Evolutionary conservation across 345 rosid genomes (phyloP), one percentile per base, ranked within the genome.

Genomic region (Noccaea bulbosa): DNA sequence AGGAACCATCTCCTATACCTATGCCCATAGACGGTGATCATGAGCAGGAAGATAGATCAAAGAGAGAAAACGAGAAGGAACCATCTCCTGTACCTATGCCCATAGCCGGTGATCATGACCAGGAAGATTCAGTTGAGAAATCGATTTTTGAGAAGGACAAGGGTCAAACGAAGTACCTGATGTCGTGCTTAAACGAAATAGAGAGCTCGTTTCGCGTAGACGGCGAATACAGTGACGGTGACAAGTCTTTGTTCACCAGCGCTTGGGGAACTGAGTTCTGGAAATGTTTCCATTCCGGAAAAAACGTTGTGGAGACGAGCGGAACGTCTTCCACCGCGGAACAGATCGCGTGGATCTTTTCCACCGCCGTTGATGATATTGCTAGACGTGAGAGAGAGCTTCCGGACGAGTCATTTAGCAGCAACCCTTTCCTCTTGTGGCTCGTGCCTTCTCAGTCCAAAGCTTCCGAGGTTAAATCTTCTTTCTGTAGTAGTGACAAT

Each of bases 241-340:
- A 77, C 3, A 82, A 71, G 56, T 79, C 86, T 57, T 73, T 94
- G 68, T 85, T 82, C 77, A 61, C 73, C 58, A 84, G 81, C 56
- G 39, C 83, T 17, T 94, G 95, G 99, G 99, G 99, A 37, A 58
- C 85, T 67, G 90, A 94, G 80, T 94, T 88, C 62, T 89, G 85
- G 91, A 86, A 86, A 74, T 75, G 80, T 56, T 89, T 77, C 67
- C 74, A 80, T 1, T 58, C 77, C 46, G 93, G 88, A 34, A 82
- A 58, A 45, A 87, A 86, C 60, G 74, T 91, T 71, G 5, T 91
- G 51, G 98, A 87, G 64, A 80, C 86, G 0, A 86, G 87, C 76
- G 92, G 92, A 15, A 67, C 80, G 51, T 75, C 88, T 76, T 82
- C 85, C 20, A 69, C 81, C 5, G 22, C 62, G 24, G 88, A 86